phyloP scores from a whole-genome alignment of 2,329 filamentous ascomycete species.

The Aspergillus pseudoterreus region DNA sequence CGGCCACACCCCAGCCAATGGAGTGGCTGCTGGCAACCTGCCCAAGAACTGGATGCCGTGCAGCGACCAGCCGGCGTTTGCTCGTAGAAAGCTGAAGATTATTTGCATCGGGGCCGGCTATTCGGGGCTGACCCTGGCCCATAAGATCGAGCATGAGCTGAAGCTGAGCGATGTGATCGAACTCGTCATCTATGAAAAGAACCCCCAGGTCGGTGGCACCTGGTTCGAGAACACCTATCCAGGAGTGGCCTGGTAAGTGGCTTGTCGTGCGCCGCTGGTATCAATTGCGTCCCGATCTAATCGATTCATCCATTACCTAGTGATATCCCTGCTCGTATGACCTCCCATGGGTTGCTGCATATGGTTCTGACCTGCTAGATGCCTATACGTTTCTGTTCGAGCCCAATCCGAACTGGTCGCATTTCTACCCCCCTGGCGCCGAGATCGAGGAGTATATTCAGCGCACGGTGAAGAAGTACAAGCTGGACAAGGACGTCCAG shows the following conservation, averaged over 20 bases:
- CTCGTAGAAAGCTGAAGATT: conserved; percentile 4
- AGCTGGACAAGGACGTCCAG: conserved; percentile 37
- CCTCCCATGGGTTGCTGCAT: neutral
- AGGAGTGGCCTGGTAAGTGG: conserved; percentile 28
- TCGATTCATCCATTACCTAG: neutral
- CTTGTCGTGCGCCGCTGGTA: neutral
- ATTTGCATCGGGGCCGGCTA: conserved; percentile 20
- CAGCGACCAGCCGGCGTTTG: neutral
- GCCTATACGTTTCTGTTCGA: conserved; percentile 41
- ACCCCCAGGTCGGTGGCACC: conserved; percentile 24
- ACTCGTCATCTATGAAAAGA: conserved; percentile 24
- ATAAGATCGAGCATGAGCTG: conserved; percentile 35
- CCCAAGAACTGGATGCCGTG: neutral
- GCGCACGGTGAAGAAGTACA: conserved; percentile 35
- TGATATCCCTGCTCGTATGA: conserved; percentile 13
- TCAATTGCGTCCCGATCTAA: neutral
- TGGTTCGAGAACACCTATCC: conserved; percentile 25
- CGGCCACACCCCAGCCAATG: neutral
- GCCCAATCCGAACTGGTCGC: conserved; percentile 41
- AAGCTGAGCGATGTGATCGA: conserved; percentile 24
- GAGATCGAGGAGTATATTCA: conserved; percentile 44
- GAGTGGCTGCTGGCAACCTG: neutral
- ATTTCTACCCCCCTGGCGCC: conserved; percentile 36
- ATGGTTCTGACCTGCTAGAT: conserved; percentile 22
- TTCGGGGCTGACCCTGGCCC: conserved; percentile 34